phyloP scores from a whole-genome alignment of 116 monocot genomes.

The Dioscorea cayenensis region DNA sequence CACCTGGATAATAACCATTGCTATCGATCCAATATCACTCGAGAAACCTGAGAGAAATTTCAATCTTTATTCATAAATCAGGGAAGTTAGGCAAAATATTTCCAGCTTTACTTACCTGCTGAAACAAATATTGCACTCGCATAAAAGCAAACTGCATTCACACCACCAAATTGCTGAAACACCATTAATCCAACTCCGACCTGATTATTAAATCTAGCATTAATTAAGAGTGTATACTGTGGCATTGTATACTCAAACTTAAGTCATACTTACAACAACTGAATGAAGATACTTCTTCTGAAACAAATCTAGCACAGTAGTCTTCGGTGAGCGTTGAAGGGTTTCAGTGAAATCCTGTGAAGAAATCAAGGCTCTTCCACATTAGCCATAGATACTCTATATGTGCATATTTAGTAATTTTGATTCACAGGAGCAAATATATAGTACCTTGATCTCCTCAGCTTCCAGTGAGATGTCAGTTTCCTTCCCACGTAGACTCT shows the following conservation, averaged over 20 bases:
- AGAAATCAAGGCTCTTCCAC: not conserved
- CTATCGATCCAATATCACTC: constrained; percentile 37
- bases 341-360: constrained; percentile 33
- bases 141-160: constrained; percentile 61
- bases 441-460: constrained; percentile 25
- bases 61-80: not conserved
- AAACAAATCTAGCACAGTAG: constrained; percentile 26
- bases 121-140: constrained; percentile 55
- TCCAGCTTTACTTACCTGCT: constrained; percentile 27
- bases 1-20: constrained; percentile 39
- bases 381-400: not conserved
- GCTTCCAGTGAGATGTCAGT: constrained; percentile 27
- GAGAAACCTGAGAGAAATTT: constrained; percentile 44
- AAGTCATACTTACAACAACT: constrained; percentile 20
- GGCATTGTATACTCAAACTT: not conserved
- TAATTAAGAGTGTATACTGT: no score
- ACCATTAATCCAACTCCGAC: constrained; percentile 72
- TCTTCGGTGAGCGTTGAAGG: constrained; percentile 19
- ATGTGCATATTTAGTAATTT: not conserved
- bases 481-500: constrained; percentile 23
- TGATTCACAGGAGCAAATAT: not conserved
- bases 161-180: constrained; percentile 68
- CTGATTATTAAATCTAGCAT: constrained; percentile 13
- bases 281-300: constrained; percentile 36
- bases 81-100: not conserved